Conservation (phyloP, 2,329 filamentous ascomycete genomes). For the Fusarium sp. region DNA sequence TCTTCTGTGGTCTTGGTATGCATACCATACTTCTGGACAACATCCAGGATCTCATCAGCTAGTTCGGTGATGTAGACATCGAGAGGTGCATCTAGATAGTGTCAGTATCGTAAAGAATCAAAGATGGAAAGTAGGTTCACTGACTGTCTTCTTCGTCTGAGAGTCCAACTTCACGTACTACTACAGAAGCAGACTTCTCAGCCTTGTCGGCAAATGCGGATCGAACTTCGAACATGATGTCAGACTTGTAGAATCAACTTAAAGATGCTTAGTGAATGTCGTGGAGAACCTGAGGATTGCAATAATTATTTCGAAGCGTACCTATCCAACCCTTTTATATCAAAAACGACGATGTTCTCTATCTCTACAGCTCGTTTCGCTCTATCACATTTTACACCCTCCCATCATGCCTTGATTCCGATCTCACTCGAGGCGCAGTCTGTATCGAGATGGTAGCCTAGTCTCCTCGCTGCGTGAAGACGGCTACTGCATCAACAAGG, state of each 20-base stretch:
- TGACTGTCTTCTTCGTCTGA: neutral
- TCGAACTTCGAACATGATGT: slow-evolving; percentile 8
- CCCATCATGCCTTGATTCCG: neutral
- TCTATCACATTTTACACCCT: neutral
- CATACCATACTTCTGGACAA: slow-evolving; percentile 8
- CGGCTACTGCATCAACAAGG: neutral
- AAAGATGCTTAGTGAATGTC: neutral
- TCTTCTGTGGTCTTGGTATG: slow-evolving; percentile 4
- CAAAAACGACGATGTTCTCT: neutral
- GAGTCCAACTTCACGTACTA: neutral
- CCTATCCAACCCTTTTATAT: neutral
- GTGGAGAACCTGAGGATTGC: neutral
- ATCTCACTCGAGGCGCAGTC: neutral
- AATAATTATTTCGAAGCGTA: neutral
- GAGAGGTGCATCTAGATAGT: neutral
- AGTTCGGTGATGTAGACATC: neutral
- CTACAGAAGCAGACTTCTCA: neutral
- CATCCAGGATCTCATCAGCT: slow-evolving; percentile 1
- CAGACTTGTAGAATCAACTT: neutral
- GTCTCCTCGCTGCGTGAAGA: neutral
- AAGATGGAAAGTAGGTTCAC: neutral
- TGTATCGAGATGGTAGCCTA: neutral
- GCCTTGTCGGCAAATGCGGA: slow-evolving; percentile 1
- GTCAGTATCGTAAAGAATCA: neutral
- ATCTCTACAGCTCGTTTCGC: neutral